phyloP scores from a whole-genome alignment of 1,139 yeast species.

The Hanseniaspora sp. region DNA sequence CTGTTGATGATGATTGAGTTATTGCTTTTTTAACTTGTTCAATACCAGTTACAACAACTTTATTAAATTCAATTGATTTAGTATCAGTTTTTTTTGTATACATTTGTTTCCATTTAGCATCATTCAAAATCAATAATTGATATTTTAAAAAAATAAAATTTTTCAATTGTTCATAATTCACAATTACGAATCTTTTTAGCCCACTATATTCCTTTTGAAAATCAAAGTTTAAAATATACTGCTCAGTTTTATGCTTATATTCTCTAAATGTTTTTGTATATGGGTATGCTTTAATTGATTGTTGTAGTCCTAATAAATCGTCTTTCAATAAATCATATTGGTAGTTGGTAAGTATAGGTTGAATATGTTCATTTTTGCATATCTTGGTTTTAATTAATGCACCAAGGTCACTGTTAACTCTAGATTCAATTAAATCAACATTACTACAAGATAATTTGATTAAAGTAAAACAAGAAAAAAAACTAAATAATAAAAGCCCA shows the following conservation, averaged over 20 bases:
- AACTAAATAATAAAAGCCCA: not conserved
- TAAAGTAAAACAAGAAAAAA: not conserved
- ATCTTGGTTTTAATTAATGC: not conserved
- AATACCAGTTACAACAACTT: not conserved
- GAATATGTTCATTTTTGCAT: not conserved
- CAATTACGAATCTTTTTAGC: not conserved
- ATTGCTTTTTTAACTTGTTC: not conserved
- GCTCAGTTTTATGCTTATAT: not conserved
- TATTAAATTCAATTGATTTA: not conserved
- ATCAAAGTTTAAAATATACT: conserved; percentile 1
- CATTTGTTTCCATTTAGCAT: conserved; percentile 4
- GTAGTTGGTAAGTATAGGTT: not conserved
- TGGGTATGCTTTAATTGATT: not conserved
- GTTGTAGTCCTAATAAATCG: not conserved
- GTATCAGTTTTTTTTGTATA: not conserved
- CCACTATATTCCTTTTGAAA: not conserved
- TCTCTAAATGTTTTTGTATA: not conserved
- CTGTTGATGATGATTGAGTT: not conserved
- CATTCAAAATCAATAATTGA: not conserved
- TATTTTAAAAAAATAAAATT: conserved; percentile 9
- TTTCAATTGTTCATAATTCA: conserved; percentile 3
- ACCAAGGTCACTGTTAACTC: not conserved
- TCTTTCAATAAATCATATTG: not conserved
- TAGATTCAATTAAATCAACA: not conserved
- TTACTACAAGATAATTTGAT: not conserved